Base-by-base conservation (phyloP, 2,329 filamentous ascomycete species). In the Cyphellophora europaea region DNA sequence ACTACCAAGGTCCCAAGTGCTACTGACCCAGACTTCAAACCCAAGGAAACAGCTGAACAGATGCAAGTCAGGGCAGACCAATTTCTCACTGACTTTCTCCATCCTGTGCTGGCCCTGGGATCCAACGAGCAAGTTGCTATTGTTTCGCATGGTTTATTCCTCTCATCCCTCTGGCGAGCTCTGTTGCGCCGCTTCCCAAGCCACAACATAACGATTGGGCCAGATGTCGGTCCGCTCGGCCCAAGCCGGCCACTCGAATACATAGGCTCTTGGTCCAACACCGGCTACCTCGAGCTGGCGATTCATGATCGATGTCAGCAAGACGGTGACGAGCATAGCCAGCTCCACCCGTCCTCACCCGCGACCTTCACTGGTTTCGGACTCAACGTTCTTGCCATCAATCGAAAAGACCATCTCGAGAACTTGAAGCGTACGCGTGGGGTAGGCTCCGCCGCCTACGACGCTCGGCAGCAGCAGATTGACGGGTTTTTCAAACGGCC, bases 81-180 rank as follows among this genome's bases (percentile, higher is more conserved):
- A 0, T 94, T 94, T 47, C 57, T 94, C 14, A 65, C 78, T 37
- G 55, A 65, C 6, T 65, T 81, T 49, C 59, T 94, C 1, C 46
- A 72, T 4, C 78, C 78, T 6, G 41, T 82, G 3, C 39, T 80
- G 11, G 44, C 62, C 8, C 45, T 56, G 8, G 44, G 53, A 1
- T 40, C 45, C 2, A 32, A 44, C 5, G 39, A 49, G 6, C 54
- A 65, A 8, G 62, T 86, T 10, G 78, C 76, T 2, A 61, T 93
- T 11, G 81, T 93, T 3, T 81, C 87, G 2, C 88, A 95, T 51
- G 87, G 88, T 11, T 79, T 93, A 41, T 76, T 93, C 27, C 69
- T 94, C 2, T 75, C 74, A 2, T 69, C 75, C 19, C 57, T 94
- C 0, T 79, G 82, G 69, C 68, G 70, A 36, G 66, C 69, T 10